Conservation (phyloP, 441 rosid genomes). For the Croton setiger region DNA sequence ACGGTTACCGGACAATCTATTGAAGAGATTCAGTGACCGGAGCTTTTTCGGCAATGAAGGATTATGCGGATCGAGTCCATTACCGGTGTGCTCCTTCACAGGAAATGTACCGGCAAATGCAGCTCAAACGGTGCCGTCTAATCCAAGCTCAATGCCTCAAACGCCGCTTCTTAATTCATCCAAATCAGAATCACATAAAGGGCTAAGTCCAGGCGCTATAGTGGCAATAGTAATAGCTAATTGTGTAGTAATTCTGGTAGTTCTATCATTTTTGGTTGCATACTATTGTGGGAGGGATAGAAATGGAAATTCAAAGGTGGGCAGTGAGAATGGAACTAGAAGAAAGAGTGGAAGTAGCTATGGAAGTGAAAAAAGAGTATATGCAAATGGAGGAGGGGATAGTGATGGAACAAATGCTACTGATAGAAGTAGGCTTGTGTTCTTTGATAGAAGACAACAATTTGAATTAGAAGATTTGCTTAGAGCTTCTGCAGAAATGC, state of each 20-base stretch:
- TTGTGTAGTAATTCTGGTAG: constrained; percentile 54
- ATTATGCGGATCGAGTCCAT: constrained; percentile 63
- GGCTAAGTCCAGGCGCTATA: constrained; percentile 53
- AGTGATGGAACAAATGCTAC: constrained; percentile 73
- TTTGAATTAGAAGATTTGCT: constrained; percentile 87
- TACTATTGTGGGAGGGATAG: constrained; percentile 53
- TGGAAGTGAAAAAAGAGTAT: constrained; percentile 50
- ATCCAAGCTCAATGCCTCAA: constrained; percentile 70
- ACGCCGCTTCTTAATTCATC: constrained; percentile 32
- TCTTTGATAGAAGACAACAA: constrained; percentile 67
- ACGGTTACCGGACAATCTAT: constrained; percentile 43
- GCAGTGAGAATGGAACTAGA: constrained; percentile 38
- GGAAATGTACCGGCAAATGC: constrained; percentile 8
- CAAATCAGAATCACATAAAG: constrained; percentile 27
- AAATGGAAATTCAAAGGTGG: constrained; percentile 34
- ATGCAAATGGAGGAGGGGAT: constrained; percentile 52
- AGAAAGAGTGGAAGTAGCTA: constrained; percentile 56
- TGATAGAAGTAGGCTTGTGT: constrained; percentile 69
- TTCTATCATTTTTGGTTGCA: constrained; percentile 58
- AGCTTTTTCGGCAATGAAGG: constrained; percentile 78
- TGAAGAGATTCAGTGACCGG: constrained; percentile 50
- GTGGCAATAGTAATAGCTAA: constrained; percentile 62
- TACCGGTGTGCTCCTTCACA: constrained; percentile 52
- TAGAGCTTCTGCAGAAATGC: constrained; percentile 93
- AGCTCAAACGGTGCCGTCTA: constrained; percentile 56